A percentile compares a stretch with the other conserved stretches of the same genome.
Conservation (phyloP, 1,139 yeast species). For the Suhomyces chickasaworum region DNA sequence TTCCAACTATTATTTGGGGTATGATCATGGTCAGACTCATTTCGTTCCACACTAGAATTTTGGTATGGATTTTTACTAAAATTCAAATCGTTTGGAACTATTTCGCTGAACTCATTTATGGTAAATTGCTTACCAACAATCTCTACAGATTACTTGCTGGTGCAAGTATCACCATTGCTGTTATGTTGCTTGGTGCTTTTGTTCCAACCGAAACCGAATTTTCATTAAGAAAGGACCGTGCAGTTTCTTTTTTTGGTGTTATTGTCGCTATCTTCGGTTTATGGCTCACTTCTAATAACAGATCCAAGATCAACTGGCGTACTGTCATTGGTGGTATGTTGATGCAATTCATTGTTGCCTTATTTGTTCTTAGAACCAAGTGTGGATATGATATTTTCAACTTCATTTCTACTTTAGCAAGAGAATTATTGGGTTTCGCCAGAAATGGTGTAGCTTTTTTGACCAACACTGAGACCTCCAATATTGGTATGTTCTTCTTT, state of each 20-base stretch:
- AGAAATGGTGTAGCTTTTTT: slow-evolving; percentile 65
- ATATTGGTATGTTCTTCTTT: slow-evolving; percentile 54
- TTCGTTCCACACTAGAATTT: slow-evolving; percentile 53
- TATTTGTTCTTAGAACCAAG: slow-evolving; percentile 62
- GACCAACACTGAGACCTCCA: slow-evolving; percentile 44
- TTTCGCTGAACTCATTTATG: slow-evolving; percentile 43
- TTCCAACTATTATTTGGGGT: slow-evolving; percentile 61
- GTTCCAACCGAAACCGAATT: slow-evolving; percentile 53
- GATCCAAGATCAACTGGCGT: slow-evolving; percentile 56
- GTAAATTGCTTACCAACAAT: slow-evolving; percentile 35
- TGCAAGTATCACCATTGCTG: slow-evolving; percentile 48
- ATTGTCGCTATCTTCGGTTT: slow-evolving; percentile 51
- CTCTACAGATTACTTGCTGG: slow-evolving; percentile 46
- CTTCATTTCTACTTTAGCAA: slow-evolving; percentile 61
- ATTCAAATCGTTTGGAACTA: slow-evolving; percentile 44
- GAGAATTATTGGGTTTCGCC: slow-evolving; percentile 62
- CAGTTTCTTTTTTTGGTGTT: slow-evolving; percentile 60
- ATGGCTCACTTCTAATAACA: slow-evolving; percentile 50
- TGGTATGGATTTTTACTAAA: slow-evolving; percentile 30
- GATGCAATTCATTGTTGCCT: slow-evolving; percentile 62
- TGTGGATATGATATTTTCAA: slow-evolving; percentile 66
- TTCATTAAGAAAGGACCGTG: slow-evolving; percentile 56
- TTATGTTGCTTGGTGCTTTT: slow-evolving; percentile 56
- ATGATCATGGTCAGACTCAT: slow-evolving; percentile 56
- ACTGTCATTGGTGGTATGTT: slow-evolving; percentile 65